Percentiles rank a stretch among this genome's conserved stretches.
Conservation (phyloP, 139 green algal genomes). For the Chlorella sp. region DNA sequence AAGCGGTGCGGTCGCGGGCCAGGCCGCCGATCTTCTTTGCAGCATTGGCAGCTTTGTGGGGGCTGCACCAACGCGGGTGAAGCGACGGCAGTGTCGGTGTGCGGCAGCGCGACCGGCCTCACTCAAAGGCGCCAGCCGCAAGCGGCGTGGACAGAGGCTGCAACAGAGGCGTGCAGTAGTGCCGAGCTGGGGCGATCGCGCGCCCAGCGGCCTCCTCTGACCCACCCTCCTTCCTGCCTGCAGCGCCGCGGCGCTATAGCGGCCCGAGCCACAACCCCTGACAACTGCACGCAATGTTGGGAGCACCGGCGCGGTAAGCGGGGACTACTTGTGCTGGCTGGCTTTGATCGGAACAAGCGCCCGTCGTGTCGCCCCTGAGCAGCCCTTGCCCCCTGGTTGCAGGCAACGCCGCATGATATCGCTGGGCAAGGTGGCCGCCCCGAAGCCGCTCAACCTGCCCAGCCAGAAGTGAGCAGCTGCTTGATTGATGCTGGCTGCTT, state of each 20-base stretch:
- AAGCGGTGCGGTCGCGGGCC: too few species aligned
- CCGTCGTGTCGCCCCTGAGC: background rate
- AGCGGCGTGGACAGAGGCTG: too few species aligned
- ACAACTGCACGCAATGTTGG: constrained; percentile 1
- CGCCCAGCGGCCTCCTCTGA: too few species aligned
- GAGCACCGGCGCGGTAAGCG: constrained; percentile 13
- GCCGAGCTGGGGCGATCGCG: too few species aligned
- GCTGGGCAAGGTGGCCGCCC: constrained; percentile 59
- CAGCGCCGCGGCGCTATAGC: background rate
- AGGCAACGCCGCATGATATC: constrained; percentile 61
- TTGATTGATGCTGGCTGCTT: background rate
- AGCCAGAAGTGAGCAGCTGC: constrained; percentile 48
- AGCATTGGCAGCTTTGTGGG: too few species aligned
- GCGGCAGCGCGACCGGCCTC: too few species aligned
- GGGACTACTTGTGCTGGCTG: background rate
- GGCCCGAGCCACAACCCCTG: background rate
- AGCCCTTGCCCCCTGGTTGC: background rate
- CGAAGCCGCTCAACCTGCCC: constrained; percentile 65
- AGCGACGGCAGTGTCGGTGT: too few species aligned
- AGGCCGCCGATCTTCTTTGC: too few species aligned
- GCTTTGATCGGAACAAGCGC: background rate
- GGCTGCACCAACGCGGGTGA: too few species aligned
- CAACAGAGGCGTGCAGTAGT: too few species aligned
- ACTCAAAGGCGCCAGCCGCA: too few species aligned
- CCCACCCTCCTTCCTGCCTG: too few species aligned